Percentiles rank a stretch among this genome's conserved stretches.
Conservation (phyloP, 768 basidiomycete genomes). For the Pulveroboletus sp. region DNA sequence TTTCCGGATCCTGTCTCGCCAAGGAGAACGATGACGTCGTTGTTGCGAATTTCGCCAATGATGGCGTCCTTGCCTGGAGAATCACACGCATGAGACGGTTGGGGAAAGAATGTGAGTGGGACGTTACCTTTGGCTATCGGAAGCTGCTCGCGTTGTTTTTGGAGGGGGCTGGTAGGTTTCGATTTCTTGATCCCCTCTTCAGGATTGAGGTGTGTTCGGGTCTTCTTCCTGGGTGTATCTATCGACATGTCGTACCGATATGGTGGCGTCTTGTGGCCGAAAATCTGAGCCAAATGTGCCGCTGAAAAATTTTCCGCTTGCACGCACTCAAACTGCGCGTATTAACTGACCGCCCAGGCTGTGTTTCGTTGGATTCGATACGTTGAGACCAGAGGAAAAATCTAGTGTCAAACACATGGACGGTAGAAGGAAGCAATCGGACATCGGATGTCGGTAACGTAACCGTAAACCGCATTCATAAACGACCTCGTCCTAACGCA, state of each 20-base stretch:
- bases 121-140: conserved; percentile 71
- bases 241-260: conserved; percentile 23
- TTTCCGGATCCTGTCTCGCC: conserved; percentile 99
- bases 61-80: conserved; percentile 68
- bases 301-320: neutral
- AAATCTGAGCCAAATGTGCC: neutral
- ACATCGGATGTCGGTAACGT: conserved; percentile 16
- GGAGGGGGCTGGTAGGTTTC: conserved; percentile 32
- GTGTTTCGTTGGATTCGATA: neutral
- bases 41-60: conserved; percentile 63
- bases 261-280: neutral
- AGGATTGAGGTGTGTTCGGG: conserved; percentile 20
- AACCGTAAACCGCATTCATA: too few species aligned
- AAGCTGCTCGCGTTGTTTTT: conserved; percentile 64
- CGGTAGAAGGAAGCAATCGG: conserved; percentile 5
- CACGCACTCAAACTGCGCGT: neutral
- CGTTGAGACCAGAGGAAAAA: neutral
- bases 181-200: conserved; percentile 16
- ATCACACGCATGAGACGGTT: neutral
- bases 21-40: conserved; percentile 84
- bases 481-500: too few species aligned
- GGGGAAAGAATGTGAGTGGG: neutral
- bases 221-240: conserved; percentile 25
- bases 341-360: neutral
- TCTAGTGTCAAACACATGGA: too few species aligned